Evolutionary conservation across 805 yeast species (phyloP), one percentile per base, ranked within the genome.

Genomic region (Candida anglica): DNA sequence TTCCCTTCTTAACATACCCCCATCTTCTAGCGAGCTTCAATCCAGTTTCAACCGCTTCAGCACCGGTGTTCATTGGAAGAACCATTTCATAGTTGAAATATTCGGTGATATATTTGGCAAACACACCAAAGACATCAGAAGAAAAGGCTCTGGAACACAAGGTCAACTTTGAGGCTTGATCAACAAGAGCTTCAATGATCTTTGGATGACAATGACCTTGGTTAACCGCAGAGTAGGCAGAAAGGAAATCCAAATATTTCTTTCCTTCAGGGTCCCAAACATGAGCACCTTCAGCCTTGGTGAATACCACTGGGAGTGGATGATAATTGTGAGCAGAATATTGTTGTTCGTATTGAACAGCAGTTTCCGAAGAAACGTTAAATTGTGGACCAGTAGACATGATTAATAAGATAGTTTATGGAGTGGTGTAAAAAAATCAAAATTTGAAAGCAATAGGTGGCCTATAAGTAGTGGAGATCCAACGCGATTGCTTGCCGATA

Each of bases 261-360:
- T 81, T 86, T 44, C 96, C 97, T 64, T 91, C 98, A 6, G 97
- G 96, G 59, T 91, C 98, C 96, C 96, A 91, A 15, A 91, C 96
- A 45, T 86, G 82, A 18, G 96, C 96, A 32, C 98, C 98, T 39
- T 58, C 44, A 11, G 95, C 98, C 52, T 73, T 79, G 51, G 84
- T 73, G 64, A 91, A 85, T 11, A 91, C 97, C 40, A 91, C 96
- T 9, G 98, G 98, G 43, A 91, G 67, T 33, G 98, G 97, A 64
- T 87, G 96, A 69, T 91, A 91, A 71, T 91, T 91, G 67, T 89
- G 97, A 19, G 98, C 98, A 31, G 96, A 86, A 66, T 84, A 87
- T 41, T 82, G 66, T 36, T 74, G 63, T 63, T 91, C 97, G 64
- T 74, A 78, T 34, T 74, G 67, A 41, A 66, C 66, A 24, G 96